phyloP scores from a whole-genome alignment of 1,284 basidiomycete species.

The Ceratorhiza oryzae-sativae region DNA sequence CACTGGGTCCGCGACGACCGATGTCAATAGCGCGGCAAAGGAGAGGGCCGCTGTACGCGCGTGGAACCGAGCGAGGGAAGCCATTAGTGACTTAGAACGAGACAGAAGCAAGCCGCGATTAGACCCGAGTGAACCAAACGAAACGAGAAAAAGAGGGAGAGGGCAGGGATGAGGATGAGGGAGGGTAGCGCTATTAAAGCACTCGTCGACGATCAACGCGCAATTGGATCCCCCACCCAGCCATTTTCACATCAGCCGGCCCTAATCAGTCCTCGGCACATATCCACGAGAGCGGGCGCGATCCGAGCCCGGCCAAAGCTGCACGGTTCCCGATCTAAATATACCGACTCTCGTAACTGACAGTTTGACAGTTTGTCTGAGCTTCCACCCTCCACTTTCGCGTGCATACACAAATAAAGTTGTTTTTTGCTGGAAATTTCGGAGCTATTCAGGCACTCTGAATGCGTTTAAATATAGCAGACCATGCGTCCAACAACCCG shows the following conservation, averaged over 20 bases:
- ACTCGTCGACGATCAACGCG: constrained; percentile 1
- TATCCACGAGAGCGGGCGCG: neutral
- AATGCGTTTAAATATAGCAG: neutral
- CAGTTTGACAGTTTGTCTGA: no score
- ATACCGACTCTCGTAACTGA: no score
- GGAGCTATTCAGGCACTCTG: neutral
- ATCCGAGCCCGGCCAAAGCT: neutral
- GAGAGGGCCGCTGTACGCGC: constrained; percentile 24
- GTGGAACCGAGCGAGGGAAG: neutral
- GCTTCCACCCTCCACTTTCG: neutral
- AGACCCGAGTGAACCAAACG: neutral
- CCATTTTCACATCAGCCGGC: neutral
- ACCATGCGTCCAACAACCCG: neutral
- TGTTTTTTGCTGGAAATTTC: neutral
- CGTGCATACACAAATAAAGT: neutral
- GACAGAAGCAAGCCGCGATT: neutral
- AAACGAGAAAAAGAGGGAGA: neutral
- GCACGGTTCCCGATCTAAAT: neutral
- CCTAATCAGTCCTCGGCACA: constrained; percentile 22
- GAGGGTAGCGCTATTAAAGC: neutral
- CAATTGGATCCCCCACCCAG: neutral
- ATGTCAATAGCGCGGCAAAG: constrained; percentile 8
- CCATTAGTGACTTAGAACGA: constrained; percentile 18
- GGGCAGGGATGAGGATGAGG: neutral
- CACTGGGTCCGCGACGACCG: constrained; percentile 3